Evolutionary conservation across 139 green algal genomes (phyloP).

Genomic region (Closterium sp.): DNA sequence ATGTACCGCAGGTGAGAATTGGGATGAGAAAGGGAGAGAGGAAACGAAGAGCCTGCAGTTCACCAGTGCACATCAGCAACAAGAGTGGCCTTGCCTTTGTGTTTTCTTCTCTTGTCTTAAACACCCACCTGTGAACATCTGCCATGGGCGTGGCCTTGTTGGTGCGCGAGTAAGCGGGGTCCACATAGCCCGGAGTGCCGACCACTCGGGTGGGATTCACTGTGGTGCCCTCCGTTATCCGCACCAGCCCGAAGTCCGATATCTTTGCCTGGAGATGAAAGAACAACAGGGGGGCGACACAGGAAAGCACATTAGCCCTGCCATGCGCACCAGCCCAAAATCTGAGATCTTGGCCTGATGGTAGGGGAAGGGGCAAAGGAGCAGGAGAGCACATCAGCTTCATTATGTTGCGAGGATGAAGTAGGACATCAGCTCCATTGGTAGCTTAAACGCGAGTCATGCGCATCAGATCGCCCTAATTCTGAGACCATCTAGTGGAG

Average conservation of each 20-base stretch:
- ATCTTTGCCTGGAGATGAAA: constrained; percentile 21
- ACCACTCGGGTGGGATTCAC: constrained; percentile 50
- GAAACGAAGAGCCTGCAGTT: no score
- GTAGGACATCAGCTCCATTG: no score
- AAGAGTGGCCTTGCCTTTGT: not conserved
- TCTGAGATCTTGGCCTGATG: constrained; percentile 51
- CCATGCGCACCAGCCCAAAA: constrained; percentile 59
- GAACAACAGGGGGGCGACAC: no score
- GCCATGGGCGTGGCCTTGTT: not conserved
- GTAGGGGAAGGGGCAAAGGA: not conserved
- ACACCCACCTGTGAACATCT: not conserved
- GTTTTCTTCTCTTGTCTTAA: not conserved
- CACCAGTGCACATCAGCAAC: not conserved
- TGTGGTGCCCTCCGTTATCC: constrained; percentile 31
- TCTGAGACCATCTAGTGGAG: no score
- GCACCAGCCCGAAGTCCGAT: constrained; percentile 64
- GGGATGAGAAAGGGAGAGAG: no score
- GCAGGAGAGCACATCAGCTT: no score
- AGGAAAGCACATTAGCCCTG: not conserved
- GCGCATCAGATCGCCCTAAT: no score
- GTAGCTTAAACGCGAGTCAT: no score
- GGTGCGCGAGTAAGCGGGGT: constrained; percentile 57
- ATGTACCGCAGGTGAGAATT: no score
- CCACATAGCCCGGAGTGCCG: constrained; percentile 63
- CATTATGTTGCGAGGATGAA: no score